Base-by-base conservation (phyloP, 192 early-diverging fungal species). In the Coemansia sp. region DNA sequence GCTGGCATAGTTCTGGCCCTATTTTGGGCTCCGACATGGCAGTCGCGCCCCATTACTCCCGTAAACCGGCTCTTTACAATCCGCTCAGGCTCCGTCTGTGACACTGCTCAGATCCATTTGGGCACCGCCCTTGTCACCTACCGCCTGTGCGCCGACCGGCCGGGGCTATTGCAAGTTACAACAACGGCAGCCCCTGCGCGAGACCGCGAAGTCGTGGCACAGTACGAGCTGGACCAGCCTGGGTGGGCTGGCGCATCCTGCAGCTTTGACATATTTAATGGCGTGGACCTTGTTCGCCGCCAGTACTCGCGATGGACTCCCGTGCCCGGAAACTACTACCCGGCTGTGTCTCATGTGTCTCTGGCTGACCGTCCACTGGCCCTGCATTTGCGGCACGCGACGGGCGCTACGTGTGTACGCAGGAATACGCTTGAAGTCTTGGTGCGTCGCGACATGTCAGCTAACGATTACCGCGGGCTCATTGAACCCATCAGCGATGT, bases 401-500 rank as follows among this genome's bases (percentile, higher is more conserved):
- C 65, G 24, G 78, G 78, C 20, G 78, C 42, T 14, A 63, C 78
- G 9, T 72, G 78, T 16, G 16, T 73, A 7, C n/a, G 24, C 3
- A 24, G 38, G 0, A 59, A 65, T 13, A 60, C 56, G 9, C 55
- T 81, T 36, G 78, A 81, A 38, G 36, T 72, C 43, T 33, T 74
- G 59, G 20, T 81, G 63, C 78, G 72, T 42, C 73, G 78, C 46
- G 66, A 64, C 63, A 62, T 81, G 73, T 48, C 69, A 10, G 78
- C 63, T 24, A 81, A 81, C 63, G 78, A 81, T 42, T 81, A 60
- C 61, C 78, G 78, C 36, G 78, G 78, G 1, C 62, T 81, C 46
- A 9, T 10, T 5, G 24, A 23, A 7, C 78, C 78, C 7, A 24
- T 81, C 42, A 33, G 28, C 1, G 78, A 81, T 66, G 1, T 6